Evolutionary conservation across 2,329 filamentous ascomycete species (phyloP).

Genomic region (Ophiosphaerella herpotricha): DNA sequence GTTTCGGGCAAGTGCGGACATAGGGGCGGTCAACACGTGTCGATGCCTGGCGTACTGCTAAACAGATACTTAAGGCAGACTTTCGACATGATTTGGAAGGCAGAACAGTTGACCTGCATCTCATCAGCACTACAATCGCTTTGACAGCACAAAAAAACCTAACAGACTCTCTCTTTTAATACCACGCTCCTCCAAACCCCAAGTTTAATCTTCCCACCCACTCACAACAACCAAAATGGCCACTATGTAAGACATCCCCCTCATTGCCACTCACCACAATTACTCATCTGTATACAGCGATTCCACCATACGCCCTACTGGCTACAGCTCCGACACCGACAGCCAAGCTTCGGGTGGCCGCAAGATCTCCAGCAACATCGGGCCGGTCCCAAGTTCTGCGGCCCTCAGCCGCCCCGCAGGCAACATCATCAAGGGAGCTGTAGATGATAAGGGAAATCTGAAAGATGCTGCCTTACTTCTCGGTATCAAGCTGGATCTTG

Average conservation of each 20-base stretch:
- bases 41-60: too few relatives aligned
- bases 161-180: background rate
- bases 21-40: background rate
- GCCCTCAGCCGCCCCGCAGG: slow-evolving; percentile 47
- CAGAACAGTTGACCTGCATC: slow-evolving; percentile 35
- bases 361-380: slow-evolving; percentile 36
- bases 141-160: slow-evolving; percentile 2
- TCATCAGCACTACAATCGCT: slow-evolving; percentile 7
- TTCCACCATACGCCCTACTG: slow-evolving; percentile 32
- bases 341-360: slow-evolving; percentile 47
- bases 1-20: slow-evolving; percentile 20
- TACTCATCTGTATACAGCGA: slow-evolving; percentile 24
- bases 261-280: background rate
- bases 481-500: slow-evolving; percentile 67
- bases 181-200: slow-evolving; percentile 1
- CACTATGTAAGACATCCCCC: slow-evolving; percentile 27
- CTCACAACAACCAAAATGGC: slow-evolving; percentile 25
- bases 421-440: slow-evolving; percentile 60
- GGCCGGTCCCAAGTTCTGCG: slow-evolving; percentile 44
- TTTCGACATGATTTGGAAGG: slow-evolving; percentile 10
- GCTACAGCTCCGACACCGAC: slow-evolving; percentile 46
- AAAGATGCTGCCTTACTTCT: slow-evolving; percentile 64
- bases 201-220: background rate
- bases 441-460: slow-evolving; percentile 61
- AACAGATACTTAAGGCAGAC: slow-evolving; percentile 22